These are phyloP conservation scores for Apostasia shenzhenica DNA, from an alignment of 106 monocot genomes.

Conservation along the genomic window DNA sequence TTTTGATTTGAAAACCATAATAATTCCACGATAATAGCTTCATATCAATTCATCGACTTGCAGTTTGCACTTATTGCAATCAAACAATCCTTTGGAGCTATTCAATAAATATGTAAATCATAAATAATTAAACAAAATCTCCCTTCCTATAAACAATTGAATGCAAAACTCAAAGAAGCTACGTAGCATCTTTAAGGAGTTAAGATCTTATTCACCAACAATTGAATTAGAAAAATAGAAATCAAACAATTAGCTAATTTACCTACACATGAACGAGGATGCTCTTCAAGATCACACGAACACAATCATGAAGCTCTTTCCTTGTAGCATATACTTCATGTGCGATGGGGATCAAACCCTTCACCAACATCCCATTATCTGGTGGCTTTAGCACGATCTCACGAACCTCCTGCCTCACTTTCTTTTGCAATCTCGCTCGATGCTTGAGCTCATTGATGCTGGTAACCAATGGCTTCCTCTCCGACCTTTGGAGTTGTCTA, in stretches of 20 bases:
- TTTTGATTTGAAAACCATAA: no score
- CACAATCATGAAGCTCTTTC: conserved; percentile 22
- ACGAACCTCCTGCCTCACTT: conserved; percentile 21
- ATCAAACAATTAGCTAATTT: neutral
- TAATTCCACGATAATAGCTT: no score
- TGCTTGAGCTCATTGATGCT: conserved; percentile 41
- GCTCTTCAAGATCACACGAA: conserved; percentile 5
- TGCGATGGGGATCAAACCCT: conserved; percentile 29
- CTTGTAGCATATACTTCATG: conserved; percentile 29
- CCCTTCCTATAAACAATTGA: neutral
- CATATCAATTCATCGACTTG: no score
- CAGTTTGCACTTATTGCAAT: no score
- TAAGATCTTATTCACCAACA: neutral
- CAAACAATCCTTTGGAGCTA: neutral
- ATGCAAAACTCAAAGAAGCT: neutral
- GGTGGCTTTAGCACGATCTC: conserved; percentile 36
- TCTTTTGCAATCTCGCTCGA: conserved; percentile 10
- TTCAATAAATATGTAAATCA: neutral
- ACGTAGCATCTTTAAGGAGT: neutral
- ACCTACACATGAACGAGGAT: conserved; percentile 44
- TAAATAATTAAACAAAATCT: no score
- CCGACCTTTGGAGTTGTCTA: conserved; percentile 3
- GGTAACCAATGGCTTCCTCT: conserved; percentile 39
- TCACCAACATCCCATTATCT: conserved; percentile 36
- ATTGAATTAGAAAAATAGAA: neutral